Evolutionary conservation across 2,329 filamentous ascomycete species (phyloP), one percentile per base, ranked within the genome.

Genomic region (Phyllosticta citrichinensis): DNA sequence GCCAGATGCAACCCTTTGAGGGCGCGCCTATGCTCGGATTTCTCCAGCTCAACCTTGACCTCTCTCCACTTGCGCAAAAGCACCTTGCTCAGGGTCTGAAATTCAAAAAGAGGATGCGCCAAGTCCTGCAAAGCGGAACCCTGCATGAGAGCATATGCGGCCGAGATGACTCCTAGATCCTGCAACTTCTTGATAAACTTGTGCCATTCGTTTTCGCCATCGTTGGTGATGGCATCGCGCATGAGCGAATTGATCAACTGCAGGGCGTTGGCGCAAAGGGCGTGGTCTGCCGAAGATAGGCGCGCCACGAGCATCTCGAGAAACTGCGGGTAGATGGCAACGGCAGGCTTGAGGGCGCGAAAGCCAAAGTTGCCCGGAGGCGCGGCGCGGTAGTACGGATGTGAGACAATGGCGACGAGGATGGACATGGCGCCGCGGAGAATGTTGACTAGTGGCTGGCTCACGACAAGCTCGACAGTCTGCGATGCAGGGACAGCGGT

Each of bases 361-460:
- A 97, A 97, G 30, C 94, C 94, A 73, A 91, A 95, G 19, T 83
- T 81, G 20, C 85, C 85, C 1, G 56, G 19, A 2, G 85, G 82
- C 6, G 80, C 76, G 57, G 73, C 68, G 67, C 76, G 73, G 60
- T 75, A 74, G 70, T 90, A 86, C 27, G 91, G 91, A 74, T 95
- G 88, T 64, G 91, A 88, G 58, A 99, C 93, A 62, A 97, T 87
- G 12, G 92, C 91, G 55, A 96, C 93, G 61, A 99, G 83, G 64
- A 99, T 95, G 55, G 91, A 93, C 89, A 99, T 96, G 69, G 93
- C 93, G 68, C 94, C 94, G 65, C 94, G 86, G 63, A 99, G 84
- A 70, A 97, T 97, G 73, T 99, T 99, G 75, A 99, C 94, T 63
- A 99, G 83, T 24, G 93, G 94, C 73, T 97, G 94, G 33, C 86